Base-by-base conservation (phyloP, 2,329 filamentous ascomycete species). In the Cladophialophora psammophila region DNA sequence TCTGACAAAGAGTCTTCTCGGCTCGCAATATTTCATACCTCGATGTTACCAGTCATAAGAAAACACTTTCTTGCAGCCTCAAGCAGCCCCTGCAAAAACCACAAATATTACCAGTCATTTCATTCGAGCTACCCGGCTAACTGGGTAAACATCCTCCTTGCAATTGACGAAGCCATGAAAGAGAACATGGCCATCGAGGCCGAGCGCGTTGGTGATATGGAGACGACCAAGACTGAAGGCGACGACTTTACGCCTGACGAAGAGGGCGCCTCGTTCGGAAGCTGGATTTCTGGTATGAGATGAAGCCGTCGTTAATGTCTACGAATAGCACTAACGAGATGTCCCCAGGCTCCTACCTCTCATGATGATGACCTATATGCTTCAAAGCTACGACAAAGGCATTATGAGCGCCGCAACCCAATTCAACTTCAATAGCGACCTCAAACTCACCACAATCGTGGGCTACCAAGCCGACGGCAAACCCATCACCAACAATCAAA, bases 401-500 rank as follows among this genome's bases (percentile, higher is more conserved):
- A 60, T 60, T 15, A 52, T 65, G 40, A 57, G 40, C n/a, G 35
- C 40, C 4, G 55, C 63, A 10, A 53, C 55, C 13, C 40, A 60
- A 15, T 65, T 65, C 42, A 42, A 55, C 20, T 48, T 65, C 42
- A 59, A 59, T 34, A 36, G 34, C 56, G 55, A 53, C 26, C 42
- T 64, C 34, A 48, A 34, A 38, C 61, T 58, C 5, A 60, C 35
- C 15, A 52, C 13, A 20, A 63, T 18, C 65, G 69, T 59, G 8
- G 56, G 56, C 18, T 31, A 59, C 38, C n/a, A 42, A 42, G 56
- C 56, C 20, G 56, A 48, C 40, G 56, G 56, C 10, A 59, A 42
- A 31, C 36, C 56, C 9, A 59, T 59, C 56, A 59, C 56, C n/a
- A 45, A 59, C 35, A 59, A 59, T 8, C 69, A 71, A 53, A 50